Conservation (phyloP, 1,284 basidiomycete species). For the Ceratobasidium sp. region DNA sequence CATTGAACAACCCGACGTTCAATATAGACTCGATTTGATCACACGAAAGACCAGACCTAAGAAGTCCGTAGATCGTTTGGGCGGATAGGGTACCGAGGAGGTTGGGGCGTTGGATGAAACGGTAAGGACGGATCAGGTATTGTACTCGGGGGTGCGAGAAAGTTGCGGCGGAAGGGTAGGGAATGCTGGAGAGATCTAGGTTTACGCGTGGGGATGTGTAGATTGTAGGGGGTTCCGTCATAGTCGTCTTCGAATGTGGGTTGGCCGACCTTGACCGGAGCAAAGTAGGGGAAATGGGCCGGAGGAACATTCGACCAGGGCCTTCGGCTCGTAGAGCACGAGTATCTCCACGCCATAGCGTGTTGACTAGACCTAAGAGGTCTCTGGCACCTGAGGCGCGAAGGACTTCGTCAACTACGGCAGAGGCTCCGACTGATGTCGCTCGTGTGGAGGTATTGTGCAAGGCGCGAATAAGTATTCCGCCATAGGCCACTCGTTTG, state of each 20-base stretch:
- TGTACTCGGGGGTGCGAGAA: constrained; percentile 67
- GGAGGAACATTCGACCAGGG: constrained; percentile 30
- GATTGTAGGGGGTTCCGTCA: constrained; percentile 52
- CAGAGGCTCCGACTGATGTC: constrained; percentile 77
- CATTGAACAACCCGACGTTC: constrained; percentile 64
- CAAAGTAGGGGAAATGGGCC: background rate
- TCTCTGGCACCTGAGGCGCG: constrained; percentile 61
- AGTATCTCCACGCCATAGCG: constrained; percentile 68
- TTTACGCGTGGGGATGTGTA: constrained; percentile 79
- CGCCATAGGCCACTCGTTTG: constrained; percentile 60
- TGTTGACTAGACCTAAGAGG: constrained; percentile 69
- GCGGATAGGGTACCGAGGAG: constrained; percentile 73
- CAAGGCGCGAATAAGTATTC: constrained; percentile 75
- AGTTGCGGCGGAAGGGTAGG: constrained; percentile 62
- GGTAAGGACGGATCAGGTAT: constrained; percentile 71
- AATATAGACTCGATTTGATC: constrained; percentile 59
- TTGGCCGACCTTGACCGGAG: too few relatives aligned
- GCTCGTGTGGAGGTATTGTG: constrained; percentile 64
- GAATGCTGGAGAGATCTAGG: constrained; percentile 70
- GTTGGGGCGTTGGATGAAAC: constrained; percentile 71
- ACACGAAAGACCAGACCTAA: constrained; percentile 49
- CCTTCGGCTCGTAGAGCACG: constrained; percentile 57
- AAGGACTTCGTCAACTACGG: constrained; percentile 79
- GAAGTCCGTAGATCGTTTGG: constrained; percentile 75
- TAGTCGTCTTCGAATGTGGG: too few relatives aligned